Conservation (phyloP, 2,329 filamentous ascomycete genomes). For the Nannizziopsis arthrosporioides region DNA sequence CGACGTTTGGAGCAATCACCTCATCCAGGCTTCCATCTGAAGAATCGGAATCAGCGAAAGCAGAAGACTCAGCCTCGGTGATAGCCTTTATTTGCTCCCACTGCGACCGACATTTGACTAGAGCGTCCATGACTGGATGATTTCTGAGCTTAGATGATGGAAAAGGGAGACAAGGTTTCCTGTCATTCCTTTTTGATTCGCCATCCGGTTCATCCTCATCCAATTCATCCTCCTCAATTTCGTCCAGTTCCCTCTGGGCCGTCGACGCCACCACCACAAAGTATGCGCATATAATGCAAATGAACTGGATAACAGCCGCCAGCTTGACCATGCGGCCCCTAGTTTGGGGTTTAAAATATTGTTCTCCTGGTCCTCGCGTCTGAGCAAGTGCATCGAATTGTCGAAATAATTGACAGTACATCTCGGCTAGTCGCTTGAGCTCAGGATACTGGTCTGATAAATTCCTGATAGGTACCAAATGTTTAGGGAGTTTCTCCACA, state of each 20-base stretch:
- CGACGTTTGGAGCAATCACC: constrained; percentile 13
- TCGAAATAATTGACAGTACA: no score
- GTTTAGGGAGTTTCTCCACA: no score
- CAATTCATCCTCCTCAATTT: no score
- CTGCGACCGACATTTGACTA: constrained; percentile 66
- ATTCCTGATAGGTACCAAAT: no score
- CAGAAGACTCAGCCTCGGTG: constrained; percentile 38
- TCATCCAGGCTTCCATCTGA: constrained; percentile 14
- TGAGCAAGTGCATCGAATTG: no score
- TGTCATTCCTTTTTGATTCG: constrained; percentile 48
- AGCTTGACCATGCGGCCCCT: constrained; percentile 35
- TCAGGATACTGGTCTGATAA: constrained; percentile 56
- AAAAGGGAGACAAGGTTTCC: constrained; percentile 47
- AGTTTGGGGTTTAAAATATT: no score
- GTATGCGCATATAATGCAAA: constrained; percentile 80
- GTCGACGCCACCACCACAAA: constrained; percentile 77
- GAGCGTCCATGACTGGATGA: constrained; percentile 77
- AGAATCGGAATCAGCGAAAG: constrained; percentile 8
- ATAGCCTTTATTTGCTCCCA: constrained; percentile 66
- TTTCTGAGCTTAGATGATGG: constrained; percentile 71
- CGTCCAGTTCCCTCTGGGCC: no score
- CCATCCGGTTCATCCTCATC: no score
- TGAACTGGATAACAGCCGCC: constrained; percentile 76
- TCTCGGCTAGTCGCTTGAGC: constrained; percentile 56
- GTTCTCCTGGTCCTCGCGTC: no score